Base-by-base conservation (phyloP, 306 rosid species). In the Nissolia schottii region DNA sequence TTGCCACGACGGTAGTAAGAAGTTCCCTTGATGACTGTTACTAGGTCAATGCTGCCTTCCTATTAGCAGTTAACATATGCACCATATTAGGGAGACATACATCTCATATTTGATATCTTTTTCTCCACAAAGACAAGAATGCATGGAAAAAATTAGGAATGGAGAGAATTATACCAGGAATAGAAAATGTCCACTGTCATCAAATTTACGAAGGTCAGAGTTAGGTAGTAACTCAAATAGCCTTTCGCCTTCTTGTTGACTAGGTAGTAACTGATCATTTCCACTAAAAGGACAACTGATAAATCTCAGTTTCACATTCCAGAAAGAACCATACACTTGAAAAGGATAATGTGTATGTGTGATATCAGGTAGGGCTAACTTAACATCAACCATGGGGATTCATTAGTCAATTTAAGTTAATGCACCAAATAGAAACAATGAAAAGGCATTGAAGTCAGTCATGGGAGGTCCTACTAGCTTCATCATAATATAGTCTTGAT, bases 1-100 rank as follows among this genome's bases (percentile, higher is more conserved):
- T 78, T 85, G 43, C 92, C 83, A 50, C 96, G 88, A 10, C 97
- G 97, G 75, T 93, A 93, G 85, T 74, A 77, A 79, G 86, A 67
- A 65, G 92, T 55, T 40, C 81, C 60, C 86, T 88, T 91, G 82
- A 93, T 86, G 62, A 85, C 51, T 2, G 87, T 83, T 43, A 89
- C 81, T 77, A 93, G 71, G 79, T 93, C 94, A 83, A 87, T 14
- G 58, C 49, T 77, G 3, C 79, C 85, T 80, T 93, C 97, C 98
- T 93, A 90, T 66, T 48, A 88, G 61, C 64, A 51, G 51, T 2
- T 38, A 41, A 55, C 40, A 45, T 35, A 59, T 58, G 59, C 24
- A 46, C 13, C 12, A 3, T 15, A 11, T 53, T 41, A 71, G 61
- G 61, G 34, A 56, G 48, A n/a, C 41, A 45, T 68, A 65, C 55